Base-by-base conservation (phyloP, 768 basidiomycete species). In the Boletus subcaerulescens region DNA sequence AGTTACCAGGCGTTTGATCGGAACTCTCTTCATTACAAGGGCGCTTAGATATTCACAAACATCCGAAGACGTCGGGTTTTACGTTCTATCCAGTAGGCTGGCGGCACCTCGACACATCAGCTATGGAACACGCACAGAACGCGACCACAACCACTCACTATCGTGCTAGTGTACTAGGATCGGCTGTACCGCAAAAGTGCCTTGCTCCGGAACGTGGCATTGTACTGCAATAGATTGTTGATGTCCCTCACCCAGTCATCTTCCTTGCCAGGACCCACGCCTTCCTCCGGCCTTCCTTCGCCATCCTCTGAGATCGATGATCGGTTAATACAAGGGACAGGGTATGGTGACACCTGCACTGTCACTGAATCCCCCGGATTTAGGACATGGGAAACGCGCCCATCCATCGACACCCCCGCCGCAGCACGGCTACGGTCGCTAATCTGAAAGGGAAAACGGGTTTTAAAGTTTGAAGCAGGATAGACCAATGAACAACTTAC, bases 191-290 rank as follows among this genome's bases (percentile, higher is more conserved):
- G 74, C 58, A 91, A 70, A 56, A 91, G 74, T n/a, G 89, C 90
- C 71, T 93, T 93, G 75, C 90, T 91, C 67, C 91, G 76, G 72
- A 97, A 97, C 0, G 93, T 93, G 29, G 91, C 91, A 61, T 97
- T 97, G 74, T 96, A 97, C 72, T 95, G 93, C 52, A 97, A 73
- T 55, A 97, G 73, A 60, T 93, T 93, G 70, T 96, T 96, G 71
- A 97, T 97, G 66, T 97, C 94, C 52, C 91, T 80, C n/a, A 95
- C 93, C 94, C 94, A 97, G 63, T 93, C 93, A 65, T 93, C 91
- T 62, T 91, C 90, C 65, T 88, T 90, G 12, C 90, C 87, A 26
- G 85, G 88, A 10, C 81, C 81, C 24, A 83, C 89, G 26, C 88
- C 88, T 70, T 88, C 86, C 46, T 74, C 77, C 42, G 77, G 71